A percentile compares a stretch with the other conserved stretches of the same genome.
Evolutionary conservation across 2,329 filamentous ascomycete genomes (phyloP).

Genomic region (Blumeria hordei): DNA sequence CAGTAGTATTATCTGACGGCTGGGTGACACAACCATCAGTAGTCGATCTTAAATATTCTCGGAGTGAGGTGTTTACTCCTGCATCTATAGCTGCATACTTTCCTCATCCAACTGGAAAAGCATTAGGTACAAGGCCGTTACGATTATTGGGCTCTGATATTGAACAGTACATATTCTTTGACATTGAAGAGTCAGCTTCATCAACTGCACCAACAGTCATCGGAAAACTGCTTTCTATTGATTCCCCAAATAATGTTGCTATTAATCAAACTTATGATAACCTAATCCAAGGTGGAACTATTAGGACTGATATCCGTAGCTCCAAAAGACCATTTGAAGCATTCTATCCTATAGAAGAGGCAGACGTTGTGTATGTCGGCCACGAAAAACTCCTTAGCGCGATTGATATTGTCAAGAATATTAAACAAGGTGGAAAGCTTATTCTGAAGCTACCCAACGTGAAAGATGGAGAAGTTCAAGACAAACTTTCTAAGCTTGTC

Average conservation of each 20-base stretch:
- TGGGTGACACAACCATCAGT: constrained; percentile 39
- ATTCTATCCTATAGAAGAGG: constrained; percentile 55
- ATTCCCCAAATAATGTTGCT: constrained; percentile 36
- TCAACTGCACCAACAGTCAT: constrained; percentile 37
- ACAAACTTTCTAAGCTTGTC: constrained; percentile 48
- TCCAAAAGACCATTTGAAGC: constrained; percentile 67
- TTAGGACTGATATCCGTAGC: constrained; percentile 66
- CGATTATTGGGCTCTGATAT: constrained; percentile 30
- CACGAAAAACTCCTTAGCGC: constrained; percentile 59
- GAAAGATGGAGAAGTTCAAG: constrained; percentile 77
- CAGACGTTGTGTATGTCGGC: constrained; percentile 57
- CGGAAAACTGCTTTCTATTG: constrained; percentile 42
- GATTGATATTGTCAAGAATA: constrained; percentile 44
- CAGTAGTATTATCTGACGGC: constrained; percentile 54
- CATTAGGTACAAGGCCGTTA: constrained; percentile 8
- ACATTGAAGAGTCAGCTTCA: constrained; percentile 50
- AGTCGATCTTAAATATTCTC: constrained; percentile 74
- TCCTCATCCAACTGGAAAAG: constrained; percentile 24
- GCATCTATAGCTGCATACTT: constrained; percentile 27
- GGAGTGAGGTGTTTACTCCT: constrained; percentile 32
- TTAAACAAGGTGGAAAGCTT: constrained; percentile 47
- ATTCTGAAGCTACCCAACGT: constrained; percentile 54
- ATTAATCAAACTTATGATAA: constrained; percentile 38
- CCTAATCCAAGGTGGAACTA: constrained; percentile 48
- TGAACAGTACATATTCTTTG: constrained; percentile 86